These are phyloP conservation scores for Carnegiea gigantea DNA, from an alignment of 179 eudicot species.

Conservation along the genomic window DNA sequence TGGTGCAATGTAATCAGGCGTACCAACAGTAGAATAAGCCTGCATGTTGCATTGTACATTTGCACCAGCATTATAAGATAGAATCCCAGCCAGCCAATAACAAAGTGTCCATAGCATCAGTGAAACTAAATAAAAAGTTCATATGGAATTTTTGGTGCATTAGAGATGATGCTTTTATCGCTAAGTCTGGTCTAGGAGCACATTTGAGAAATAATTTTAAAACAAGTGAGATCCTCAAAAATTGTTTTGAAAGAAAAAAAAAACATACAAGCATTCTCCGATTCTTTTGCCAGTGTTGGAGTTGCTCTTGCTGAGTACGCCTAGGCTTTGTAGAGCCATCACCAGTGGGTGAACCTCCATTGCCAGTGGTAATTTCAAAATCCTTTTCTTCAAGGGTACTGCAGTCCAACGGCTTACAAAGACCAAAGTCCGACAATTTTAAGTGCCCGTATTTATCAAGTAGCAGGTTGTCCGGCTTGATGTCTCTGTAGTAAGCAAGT, in stretches of 20 bases:
- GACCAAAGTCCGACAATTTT: slow-evolving; percentile 86
- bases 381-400: slow-evolving; percentile 87
- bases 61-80: slow-evolving; percentile 18
- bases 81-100: slow-evolving; percentile 1
- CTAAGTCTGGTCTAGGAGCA: neutral
- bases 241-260: neutral
- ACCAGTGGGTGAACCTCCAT: slow-evolving; percentile 48
- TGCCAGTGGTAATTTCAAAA: slow-evolving; percentile 48
- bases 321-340: slow-evolving; percentile 63
- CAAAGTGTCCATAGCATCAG: slow-evolving; percentile 1
- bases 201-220: slow-evolving; percentile 1
- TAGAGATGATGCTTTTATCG: neutral
- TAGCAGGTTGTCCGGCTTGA: slow-evolving; percentile 92
- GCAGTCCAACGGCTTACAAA: slow-evolving; percentile 93
- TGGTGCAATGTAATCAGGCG: slow-evolving; percentile 98
- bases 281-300: slow-evolving; percentile 95
- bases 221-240: slow-evolving; percentile 11
- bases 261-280: slow-evolving; percentile 81
- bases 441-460: slow-evolving; percentile 90
- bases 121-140: slow-evolving; percentile 1
- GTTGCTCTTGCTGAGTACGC: slow-evolving; percentile 94
- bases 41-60: slow-evolving; percentile 28
- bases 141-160: slow-evolving; percentile 10
- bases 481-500: slow-evolving; percentile 57
- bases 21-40: slow-evolving; percentile 98